Conservation (phyloP, 2,329 filamentous ascomycete species). For the Thyridium curvatum region DNA sequence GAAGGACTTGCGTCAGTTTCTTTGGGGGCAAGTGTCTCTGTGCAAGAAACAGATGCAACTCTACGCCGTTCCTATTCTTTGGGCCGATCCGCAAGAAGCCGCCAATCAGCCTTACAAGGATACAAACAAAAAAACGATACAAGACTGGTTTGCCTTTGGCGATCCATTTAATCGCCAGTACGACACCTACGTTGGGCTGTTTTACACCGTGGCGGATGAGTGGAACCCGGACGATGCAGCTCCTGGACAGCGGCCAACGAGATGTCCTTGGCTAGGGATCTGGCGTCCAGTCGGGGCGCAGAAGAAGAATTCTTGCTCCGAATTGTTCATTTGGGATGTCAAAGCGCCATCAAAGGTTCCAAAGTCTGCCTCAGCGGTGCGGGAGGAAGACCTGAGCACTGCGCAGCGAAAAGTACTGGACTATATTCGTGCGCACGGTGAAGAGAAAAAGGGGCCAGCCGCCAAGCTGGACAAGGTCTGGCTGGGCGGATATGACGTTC, state of each 20-base stretch:
- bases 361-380: conserved; percentile 7
- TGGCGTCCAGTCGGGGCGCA: conserved; percentile 37
- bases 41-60: too few species aligned
- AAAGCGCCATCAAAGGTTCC: conserved; percentile 18
- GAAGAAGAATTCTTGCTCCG: conserved; percentile 24
- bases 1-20: too few species aligned
- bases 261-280: conserved; percentile 45
- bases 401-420: conserved; percentile 40
- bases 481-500: conserved; percentile 30
- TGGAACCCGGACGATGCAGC: conserved; percentile 22
- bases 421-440: conserved; percentile 21
- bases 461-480: conserved; percentile 33
- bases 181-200: conserved; percentile 38
- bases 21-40: too few species aligned
- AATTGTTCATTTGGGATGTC: conserved; percentile 51
- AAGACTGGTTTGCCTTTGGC: conserved; percentile 26
- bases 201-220: conserved; percentile 38
- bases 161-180: conserved; percentile 14
- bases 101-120: conserved; percentile 21
- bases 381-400: conserved; percentile 29
- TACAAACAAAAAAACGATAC: conserved; percentile 20
- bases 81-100: conserved; percentile 31
- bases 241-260: conserved; percentile 12
- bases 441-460: conserved; percentile 17
- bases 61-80: conserved; percentile 33